Evolutionary conservation across 192 early-diverging fungal species (phyloP), one percentile per base, ranked within the genome.

Genomic region (Gryganskiella cystojenkinii): DNA sequence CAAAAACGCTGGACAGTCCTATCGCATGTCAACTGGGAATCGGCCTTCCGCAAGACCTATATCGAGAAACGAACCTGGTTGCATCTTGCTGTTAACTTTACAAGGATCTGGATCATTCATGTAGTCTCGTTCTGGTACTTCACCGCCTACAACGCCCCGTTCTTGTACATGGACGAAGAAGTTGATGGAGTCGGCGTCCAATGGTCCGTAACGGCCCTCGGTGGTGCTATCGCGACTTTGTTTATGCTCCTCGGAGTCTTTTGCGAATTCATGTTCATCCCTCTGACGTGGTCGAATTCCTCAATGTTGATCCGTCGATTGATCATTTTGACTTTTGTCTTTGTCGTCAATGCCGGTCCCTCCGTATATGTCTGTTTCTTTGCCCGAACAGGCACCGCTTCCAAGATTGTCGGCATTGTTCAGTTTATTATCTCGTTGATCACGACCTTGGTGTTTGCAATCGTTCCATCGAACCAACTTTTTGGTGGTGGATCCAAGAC

Each of bases 91-190:
- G 89, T 90, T 81, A 95, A 94, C 81, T 94, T 95, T 56, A 90
- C 90, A 33, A 92, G 94, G 27, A 85, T 94, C 27, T 95, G 94
- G 94, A 90, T 95, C 61, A 90, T 95, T 74, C 92, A 95, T 68
- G 71, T 95, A 43, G 85, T 87, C 3, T 73, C 89, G 11, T 94
- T 91, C 74, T 94, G 88, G 85, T 92, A 92, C 81, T 94, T 92
- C 82, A 92, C 92, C 24, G 88, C 87, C 67, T 90, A 87, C 43
- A 89, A 90, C 52, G 87, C 88, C 14, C 84, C 87, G 40, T 90
- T 90, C 59, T 43, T 94, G 20, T 92, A 92, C 80, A 84, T 81
- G 57, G 67, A 73, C 25, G 78, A 84, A 53, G 69, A 78, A n/a
- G 76, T 75, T 17, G 64, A 81, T 25, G 85, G 82, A 27, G 62